Base-by-base conservation (phyloP, 2,329 filamentous ascomycete genomes). In the Cryphonectria parasitica region DNA sequence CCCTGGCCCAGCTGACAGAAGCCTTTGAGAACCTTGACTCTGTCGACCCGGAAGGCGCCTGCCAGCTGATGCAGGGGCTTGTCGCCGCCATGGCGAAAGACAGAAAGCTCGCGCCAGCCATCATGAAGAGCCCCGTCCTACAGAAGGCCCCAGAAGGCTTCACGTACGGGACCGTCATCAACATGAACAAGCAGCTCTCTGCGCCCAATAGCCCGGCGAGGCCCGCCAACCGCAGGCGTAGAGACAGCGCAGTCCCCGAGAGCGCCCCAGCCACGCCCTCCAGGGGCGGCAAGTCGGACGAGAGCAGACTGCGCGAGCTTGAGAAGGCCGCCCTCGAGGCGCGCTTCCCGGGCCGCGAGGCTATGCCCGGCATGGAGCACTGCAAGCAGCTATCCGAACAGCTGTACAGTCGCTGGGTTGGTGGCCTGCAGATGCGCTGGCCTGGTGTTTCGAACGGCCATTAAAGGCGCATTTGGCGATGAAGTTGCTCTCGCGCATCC, bases 371-470 rank as follows among this genome's bases (percentile, higher is more conserved):
- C 2, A 95, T 98, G 93, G 95, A 98, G 80, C 95, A 98, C 81
- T 92, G 92, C 74, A 93, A 94, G 77, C 90, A 97, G 78, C 85
- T 98, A 52, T 93, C 93, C 1, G 94, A 98, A 79, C 93, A 97
- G 28, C 87, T 99, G 28, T 98, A 98, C 81, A 89, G 91, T 22
- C 89, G 95, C 60, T 99, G 96, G 96, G 90, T 91, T 2, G 93
- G 97, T 71, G 94, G 94, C 1, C 83, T 98, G 76, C 90, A 90
- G 74, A 86, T 88, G 68, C 85, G 92, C 69, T 95, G 92, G 92
- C 86, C 86, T 2, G 83, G 82, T 4, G 74, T 82, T 34, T 73
- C 75, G 22, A 63, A 56, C n/a, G 73, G 72, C 0, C 69, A 69
- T 25, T 82, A 71, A 77, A 58, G 31, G 8, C 6, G 49, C 15